A percentile compares a stretch with the other conserved stretches of the same genome.
These are phyloP conservation scores for Melanopsichium pennsylvanicum DNA, from an alignment of 1,284 basidiomycete species.

Conservation along the genomic window DNA sequence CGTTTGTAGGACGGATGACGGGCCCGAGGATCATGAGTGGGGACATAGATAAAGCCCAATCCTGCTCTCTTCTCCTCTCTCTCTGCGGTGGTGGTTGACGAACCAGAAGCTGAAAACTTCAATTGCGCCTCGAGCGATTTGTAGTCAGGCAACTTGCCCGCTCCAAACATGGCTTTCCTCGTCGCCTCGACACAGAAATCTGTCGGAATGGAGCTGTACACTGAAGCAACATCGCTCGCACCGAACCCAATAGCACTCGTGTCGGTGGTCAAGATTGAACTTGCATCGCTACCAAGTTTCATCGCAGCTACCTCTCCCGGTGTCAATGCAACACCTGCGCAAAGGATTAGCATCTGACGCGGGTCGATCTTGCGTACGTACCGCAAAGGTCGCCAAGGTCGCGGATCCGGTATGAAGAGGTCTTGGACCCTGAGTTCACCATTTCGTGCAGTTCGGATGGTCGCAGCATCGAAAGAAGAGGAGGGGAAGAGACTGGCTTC, in stretches of 20 bases:
- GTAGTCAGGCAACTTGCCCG: constrained; percentile 46
- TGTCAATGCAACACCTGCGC: constrained; percentile 49
- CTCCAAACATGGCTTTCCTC: constrained; percentile 33
- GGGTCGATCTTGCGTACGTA: constrained; percentile 62
- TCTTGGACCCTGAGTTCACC: constrained; percentile 37
- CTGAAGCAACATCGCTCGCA: constrained; percentile 10
- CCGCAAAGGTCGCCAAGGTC: constrained; percentile 56
- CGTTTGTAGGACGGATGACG: constrained; percentile 11
- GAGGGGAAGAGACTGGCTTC: constrained; percentile 30
- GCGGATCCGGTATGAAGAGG: constrained; percentile 60
- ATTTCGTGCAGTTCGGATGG: constrained; percentile 14
- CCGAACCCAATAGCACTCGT: constrained; percentile 1
- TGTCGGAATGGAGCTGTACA: constrained; percentile 34
- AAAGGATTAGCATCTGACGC: constrained; percentile 60
- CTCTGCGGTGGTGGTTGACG: neutral
- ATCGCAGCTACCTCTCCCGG: constrained; percentile 38
- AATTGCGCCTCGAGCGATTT: constrained; percentile 35
- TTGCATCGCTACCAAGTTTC: constrained; percentile 25
- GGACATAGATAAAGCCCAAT: constrained; percentile 49
- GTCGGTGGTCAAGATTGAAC: constrained; percentile 18
- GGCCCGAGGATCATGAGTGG: constrained; percentile 28
- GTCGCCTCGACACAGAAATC: constrained; percentile 30
- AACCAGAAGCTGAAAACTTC: neutral
- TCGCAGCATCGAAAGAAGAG: constrained; percentile 15
- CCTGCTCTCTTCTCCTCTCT: constrained; percentile 47